Base-by-base conservation (phyloP, 2,329 filamentous ascomycete genomes). In the Calonectria hawksworthii region DNA sequence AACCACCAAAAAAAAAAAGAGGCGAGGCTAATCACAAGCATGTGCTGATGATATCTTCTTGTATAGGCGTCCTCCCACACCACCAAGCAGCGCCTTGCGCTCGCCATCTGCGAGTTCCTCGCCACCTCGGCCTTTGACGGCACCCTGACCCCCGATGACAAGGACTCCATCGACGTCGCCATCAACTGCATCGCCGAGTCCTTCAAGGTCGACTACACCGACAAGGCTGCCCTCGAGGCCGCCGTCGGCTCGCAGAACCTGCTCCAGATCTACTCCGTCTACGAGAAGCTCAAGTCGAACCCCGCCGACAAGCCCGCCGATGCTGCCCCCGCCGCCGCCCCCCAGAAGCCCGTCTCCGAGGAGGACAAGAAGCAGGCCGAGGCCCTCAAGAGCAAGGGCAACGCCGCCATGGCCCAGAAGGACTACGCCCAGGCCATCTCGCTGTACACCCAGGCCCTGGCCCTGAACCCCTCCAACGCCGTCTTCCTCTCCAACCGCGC, bases 401-500 rank as follows among this genome's bases (percentile, higher is more conserved):
- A 99, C 87, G 93, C 95, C 69, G 95, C 96, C 74, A 99, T 99
- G 96, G 94, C 95, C 73, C 92, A 94, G 85, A 98, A 98, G 88
- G 95, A 99, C 86, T 98, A 98, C 88, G 82, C 89, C 59, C 83
- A 88, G 52, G 97, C 97, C 76, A 95, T 99, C 84, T 93, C 95
- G 80, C 89, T 94, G 79, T 99, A 99, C 90, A 95, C 95, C 32
- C 90, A 96, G 85, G 97, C 97, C 5, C 92, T 99, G 32, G 90
- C 92, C 71, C 89, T 98, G 68, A 88, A 95, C 79, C 95, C 97
- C 2, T 89, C 92, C 78, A 99, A 99, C 88, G 95, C 96, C 50
- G 97, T 99, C 86, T 99, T 97, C 90, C 94, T 99, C 51, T 98
- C 95, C 77, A 99, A 99, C 92, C 95, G 97, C 79, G 97, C 97